Base-by-base conservation (phyloP, 108 stramenopile genomes). In the Seminavis robusta region DNA sequence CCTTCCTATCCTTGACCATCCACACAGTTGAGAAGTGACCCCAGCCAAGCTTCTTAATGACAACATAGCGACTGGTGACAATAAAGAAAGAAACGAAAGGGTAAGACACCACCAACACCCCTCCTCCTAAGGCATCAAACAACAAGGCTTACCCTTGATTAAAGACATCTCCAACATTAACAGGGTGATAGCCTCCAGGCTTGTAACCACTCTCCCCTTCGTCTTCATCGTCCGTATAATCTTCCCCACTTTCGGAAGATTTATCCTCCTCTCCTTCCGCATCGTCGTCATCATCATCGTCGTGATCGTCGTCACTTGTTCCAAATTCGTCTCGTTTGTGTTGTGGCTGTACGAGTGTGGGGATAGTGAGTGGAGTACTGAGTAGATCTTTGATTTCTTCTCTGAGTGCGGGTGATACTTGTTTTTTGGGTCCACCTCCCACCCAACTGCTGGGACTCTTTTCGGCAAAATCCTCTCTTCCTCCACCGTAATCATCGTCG, bases 1-100 rank as follows among this genome's bases (percentile, higher is more conserved):
- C 67, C 40, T 77, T 67, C 16, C 79, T 61, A 58, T 92, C 90
- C 37, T 80, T 88, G 13, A 86, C 92, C 83, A 92, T 89, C 97
- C 97, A 97, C 1, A 97, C 97, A 11, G 98, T 99, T 52, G 96
- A 97, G 75, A 99, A 99, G 76, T 99, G 98, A 6, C 98, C 98
- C 98, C 98, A 99, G 36, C 98, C 98, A 24, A 99, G 72, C 76
- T 99, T 99, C 71, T 96, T 92, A 21, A 97, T 87, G 32, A 98
- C 86, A 20, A 91, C 79, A 59, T 97, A 98, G 19, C 17, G 20
- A 41, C 36, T 41, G 24, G 24, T 6, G 19, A 36, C 37, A 17
- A 33, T 3, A 23, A 17, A 42, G n/a, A 24, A 6, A 28, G 25
- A 23, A 36, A 33, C 44, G 16, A 7, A 52, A 21, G 53, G 44